Base-by-base conservation (phyloP, 2,329 filamentous ascomycete species). In the Colletotrichum australisinense region DNA sequence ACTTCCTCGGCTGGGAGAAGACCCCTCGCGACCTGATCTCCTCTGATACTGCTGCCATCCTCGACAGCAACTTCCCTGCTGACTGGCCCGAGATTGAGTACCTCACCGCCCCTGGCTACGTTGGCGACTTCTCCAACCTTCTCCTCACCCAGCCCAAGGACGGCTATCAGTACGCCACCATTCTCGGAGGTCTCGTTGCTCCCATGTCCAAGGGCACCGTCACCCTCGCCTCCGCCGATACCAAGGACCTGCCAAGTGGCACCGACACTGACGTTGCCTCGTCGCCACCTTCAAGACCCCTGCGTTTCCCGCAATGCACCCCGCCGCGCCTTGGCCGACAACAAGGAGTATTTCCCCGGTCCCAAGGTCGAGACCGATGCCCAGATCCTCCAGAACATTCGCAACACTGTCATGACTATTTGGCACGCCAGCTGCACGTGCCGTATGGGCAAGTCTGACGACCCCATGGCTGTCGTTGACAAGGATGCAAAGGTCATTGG, bases 381-480 rank as follows among this genome's bases (percentile, higher is more conserved):
- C 19, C 78, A 87, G 68, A 84, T 89, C 19, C 75, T 86, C 49
- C 76, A 78, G 12, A 69, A 79, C 49, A 78, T 84, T 35, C 77
- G 77, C 12, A 62, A 58, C 42, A 55, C 49, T 3, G 82, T 85
- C 1, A 88, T 86, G 81, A 88, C 88, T 0, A 89, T 91, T 74
- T 73, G 66, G 66, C 89, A 92, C 78, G 86, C 87, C 1, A 86
- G 84, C 0, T 87, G 87, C 67, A 89, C 88, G 0, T 88, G 85
- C 67, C 83, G 87, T 0, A 91, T 91, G 76, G 89, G 90, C 3
- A 78, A 76, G 63, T 57, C 56, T 1, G 75, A 75, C 14, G 81
- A 82, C 66, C 73, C 75, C n/a, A 71, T 75, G 46, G 78, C 81
- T 19, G 80, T 81, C n/a, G 77, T 82, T 19, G 81, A 82, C 58